Conservation (phyloP, 1,139 yeast species). For the Blastobotrys arbuscula region DNA sequence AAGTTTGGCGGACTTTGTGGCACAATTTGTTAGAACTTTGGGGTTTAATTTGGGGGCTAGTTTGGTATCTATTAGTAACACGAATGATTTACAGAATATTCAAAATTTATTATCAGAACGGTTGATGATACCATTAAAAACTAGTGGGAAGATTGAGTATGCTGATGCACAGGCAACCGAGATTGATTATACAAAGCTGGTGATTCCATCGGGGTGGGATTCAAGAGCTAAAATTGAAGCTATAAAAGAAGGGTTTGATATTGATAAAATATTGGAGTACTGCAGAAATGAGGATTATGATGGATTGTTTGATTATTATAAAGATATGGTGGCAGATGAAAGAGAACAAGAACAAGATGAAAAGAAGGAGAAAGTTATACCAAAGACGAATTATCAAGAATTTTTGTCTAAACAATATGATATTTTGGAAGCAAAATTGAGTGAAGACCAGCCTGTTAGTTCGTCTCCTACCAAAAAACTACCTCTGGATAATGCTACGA, state of each 20-base stretch:
- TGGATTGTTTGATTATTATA: background rate
- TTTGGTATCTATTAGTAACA: conserved; percentile 22
- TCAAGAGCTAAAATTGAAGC: conserved; percentile 34
- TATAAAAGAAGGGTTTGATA: conserved; percentile 26
- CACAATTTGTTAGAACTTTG: conserved; percentile 50
- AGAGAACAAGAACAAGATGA: conserved; percentile 10
- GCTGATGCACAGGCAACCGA: conserved; percentile 34
- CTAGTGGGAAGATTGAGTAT: conserved; percentile 11
- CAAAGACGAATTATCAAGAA: conserved; percentile 24
- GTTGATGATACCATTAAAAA: conserved; percentile 21
- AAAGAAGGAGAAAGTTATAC: background rate
- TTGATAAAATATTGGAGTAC: conserved; percentile 19
- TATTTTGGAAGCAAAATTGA: conserved; percentile 15
- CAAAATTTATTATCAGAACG: conserved; percentile 25
- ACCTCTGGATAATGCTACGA: background rate
- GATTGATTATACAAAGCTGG: conserved; percentile 30
- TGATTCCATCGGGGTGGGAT: conserved; percentile 43
- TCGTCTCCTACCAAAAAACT: background rate
- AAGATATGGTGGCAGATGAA: background rate
- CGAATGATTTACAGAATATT: conserved; percentile 12
- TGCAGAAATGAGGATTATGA: conserved; percentile 13
- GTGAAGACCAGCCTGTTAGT: conserved; percentile 5
- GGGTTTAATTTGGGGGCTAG: conserved; percentile 42
- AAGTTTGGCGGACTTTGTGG: conserved; percentile 34
- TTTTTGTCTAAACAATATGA: conserved; percentile 25